A percentile compares a stretch with the other conserved stretches of the same genome.
Evolutionary conservation across 768 basidiomycete species (phyloP).

Genomic region (Kondoa subrosea): DNA sequence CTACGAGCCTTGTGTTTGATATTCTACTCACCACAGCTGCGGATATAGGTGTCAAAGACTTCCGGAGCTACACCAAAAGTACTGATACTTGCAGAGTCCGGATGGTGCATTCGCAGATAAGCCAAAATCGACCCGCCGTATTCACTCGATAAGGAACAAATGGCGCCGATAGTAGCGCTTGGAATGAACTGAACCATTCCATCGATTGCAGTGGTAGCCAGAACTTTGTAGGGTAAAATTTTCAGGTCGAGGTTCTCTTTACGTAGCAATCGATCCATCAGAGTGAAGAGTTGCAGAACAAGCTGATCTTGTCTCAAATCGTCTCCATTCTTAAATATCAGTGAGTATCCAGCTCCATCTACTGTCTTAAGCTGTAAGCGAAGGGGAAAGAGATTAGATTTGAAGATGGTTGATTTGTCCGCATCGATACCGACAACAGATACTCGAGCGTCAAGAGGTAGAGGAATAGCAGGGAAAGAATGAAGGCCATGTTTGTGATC

Average conservation of each 20-base stretch:
- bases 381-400: slow-evolving; percentile 85
- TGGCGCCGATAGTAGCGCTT: slow-evolving; percentile 85
- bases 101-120: slow-evolving; percentile 67
- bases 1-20: neutral
- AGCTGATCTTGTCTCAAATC: slow-evolving; percentile 98
- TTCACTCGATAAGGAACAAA: slow-evolving; percentile 53
- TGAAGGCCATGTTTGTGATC: slow-evolving; percentile 74
- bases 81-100: slow-evolving; percentile 85
- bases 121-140: slow-evolving; percentile 63
- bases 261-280: slow-evolving; percentile 83
- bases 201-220: slow-evolving; percentile 78
- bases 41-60: slow-evolving; percentile 88
- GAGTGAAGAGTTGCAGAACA: slow-evolving; percentile 91
- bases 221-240: slow-evolving; percentile 73
- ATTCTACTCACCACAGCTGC: slow-evolving; percentile 66
- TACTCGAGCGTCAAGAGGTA: slow-evolving; percentile 77
- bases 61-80: slow-evolving; percentile 86
- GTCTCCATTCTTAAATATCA: slow-evolving; percentile 98
- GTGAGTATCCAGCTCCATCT: slow-evolving; percentile 50
- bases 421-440: slow-evolving; percentile 70
- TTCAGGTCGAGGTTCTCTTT: slow-evolving; percentile 92
- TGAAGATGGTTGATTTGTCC: slow-evolving; percentile 90
- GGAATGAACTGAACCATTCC: slow-evolving; percentile 95
- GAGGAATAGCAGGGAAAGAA: slow-evolving; percentile 58
- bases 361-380: slow-evolving; percentile 75